Percentiles rank a stretch among this genome's conserved stretches.
Evolutionary conservation across 2,329 filamentous ascomycete genomes (phyloP).

Genomic region (Cadophora sp.): DNA sequence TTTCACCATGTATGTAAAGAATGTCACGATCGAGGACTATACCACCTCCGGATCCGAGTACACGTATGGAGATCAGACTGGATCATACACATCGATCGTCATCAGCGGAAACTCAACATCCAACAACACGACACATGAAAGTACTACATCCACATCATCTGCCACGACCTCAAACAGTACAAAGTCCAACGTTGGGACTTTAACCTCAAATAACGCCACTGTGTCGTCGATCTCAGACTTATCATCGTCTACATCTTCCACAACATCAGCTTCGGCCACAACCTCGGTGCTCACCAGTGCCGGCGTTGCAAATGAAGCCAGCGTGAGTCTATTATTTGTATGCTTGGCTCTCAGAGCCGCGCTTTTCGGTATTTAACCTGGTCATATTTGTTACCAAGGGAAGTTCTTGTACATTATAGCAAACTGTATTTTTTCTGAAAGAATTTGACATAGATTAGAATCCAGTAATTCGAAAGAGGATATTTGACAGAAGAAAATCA

Average conservation of each 20-base stretch:
- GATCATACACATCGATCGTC: constrained; percentile 58
- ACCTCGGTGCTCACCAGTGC: not conserved
- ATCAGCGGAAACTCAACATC: constrained; percentile 15
- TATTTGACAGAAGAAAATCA: too few relatives aligned
- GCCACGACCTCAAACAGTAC: constrained; percentile 21
- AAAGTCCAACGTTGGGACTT: constrained; percentile 20
- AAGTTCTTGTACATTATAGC: not conserved
- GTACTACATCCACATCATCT: not conserved
- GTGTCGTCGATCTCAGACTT: not conserved
- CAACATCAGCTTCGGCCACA: not conserved
- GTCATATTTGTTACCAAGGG: not conserved
- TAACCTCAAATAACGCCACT: constrained; percentile 14
- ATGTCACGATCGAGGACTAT: constrained; percentile 61
- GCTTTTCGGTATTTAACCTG: not conserved
- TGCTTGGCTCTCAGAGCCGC: not conserved
- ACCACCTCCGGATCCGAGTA: constrained; percentile 64
- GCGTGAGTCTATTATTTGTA: not conserved
- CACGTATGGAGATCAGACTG: constrained; percentile 64
- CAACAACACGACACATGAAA: not conserved
- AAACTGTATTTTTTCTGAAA: not conserved
- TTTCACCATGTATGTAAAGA: constrained; percentile 77
- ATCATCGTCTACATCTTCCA: constrained; percentile 18
- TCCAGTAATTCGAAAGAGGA: too few relatives aligned
- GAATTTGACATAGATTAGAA: not conserved
- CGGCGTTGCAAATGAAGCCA: not conserved